phyloP scores from a whole-genome alignment of 2,329 filamentous ascomycete genomes.

The Fusarium anguioides region DNA sequence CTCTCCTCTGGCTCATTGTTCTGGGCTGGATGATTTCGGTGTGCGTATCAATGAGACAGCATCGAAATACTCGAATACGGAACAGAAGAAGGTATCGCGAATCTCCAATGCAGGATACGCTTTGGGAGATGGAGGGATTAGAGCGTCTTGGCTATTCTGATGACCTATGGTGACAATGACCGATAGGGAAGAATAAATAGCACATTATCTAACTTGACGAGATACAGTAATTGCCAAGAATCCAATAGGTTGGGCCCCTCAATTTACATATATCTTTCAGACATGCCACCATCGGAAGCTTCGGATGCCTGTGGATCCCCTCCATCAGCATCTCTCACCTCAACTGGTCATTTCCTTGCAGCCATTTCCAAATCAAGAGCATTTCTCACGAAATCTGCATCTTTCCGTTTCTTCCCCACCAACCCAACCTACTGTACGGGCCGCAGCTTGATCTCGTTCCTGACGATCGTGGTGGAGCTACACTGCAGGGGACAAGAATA shows the following conservation, averaged over 20 bases:
- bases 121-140: not conserved
- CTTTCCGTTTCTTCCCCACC: conserved; percentile 27
- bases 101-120: conserved; percentile 3
- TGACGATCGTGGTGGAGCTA: conserved; percentile 32
- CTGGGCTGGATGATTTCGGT: conserved; percentile 5
- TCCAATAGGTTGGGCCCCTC: not conserved
- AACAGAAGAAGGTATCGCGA: not conserved
- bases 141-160: not conserved
- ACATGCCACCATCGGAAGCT: conserved; percentile 33
- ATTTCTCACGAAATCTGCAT: conserved; percentile 25
- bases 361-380: conserved; percentile 31
- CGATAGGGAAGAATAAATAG: too few species aligned
- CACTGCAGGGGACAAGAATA: not conserved
- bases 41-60: not conserved
- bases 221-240: not conserved
- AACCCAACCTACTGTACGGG: conserved; percentile 25
- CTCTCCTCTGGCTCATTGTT: not conserved
- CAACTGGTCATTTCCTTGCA: conserved; percentile 16
- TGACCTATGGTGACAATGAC: too few species aligned
- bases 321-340: conserved; percentile 24
- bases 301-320: conserved; percentile 38
- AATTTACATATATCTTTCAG: conserved; percentile 13
- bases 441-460: conserved; percentile 36
- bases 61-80: too few species aligned
- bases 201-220: not conserved